Percentiles rank a stretch among this genome's conserved stretches.
Conservation (phyloP, 1,139 yeast genomes). For the Yamadazyma spencermartinsiae region DNA sequence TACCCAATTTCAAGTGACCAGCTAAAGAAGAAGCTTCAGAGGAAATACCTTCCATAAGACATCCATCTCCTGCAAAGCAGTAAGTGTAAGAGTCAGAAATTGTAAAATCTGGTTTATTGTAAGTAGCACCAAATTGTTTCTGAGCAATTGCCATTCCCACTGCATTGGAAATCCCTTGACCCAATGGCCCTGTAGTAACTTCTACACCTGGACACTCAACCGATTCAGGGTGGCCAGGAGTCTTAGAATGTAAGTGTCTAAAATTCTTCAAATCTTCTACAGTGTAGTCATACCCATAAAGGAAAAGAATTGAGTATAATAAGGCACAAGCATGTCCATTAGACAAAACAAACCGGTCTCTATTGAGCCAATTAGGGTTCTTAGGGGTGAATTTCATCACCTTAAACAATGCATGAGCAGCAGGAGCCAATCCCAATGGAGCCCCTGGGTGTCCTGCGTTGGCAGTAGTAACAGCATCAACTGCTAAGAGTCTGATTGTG, state of each 20-base stretch:
- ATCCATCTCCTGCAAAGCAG: constrained; percentile 93
- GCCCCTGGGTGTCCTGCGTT: constrained; percentile 99
- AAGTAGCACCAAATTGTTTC: constrained; percentile 87
- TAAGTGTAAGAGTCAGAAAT: constrained; percentile 77
- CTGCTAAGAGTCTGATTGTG: constrained; percentile 89
- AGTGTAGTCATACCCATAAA: constrained; percentile 79
- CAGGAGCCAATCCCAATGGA: constrained; percentile 94
- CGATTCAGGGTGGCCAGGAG: constrained; percentile 98
- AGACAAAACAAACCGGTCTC: constrained; percentile 93
- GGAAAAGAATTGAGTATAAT: constrained; percentile 80
- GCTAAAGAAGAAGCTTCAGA: constrained; percentile 94
- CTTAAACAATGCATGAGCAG: constrained; percentile 69
- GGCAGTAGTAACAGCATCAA: constrained; percentile 85
- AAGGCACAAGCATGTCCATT: constrained; percentile 98
- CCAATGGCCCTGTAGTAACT: constrained; percentile 98
- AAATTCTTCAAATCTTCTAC: constrained; percentile 87
- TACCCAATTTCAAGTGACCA: constrained; percentile 93
- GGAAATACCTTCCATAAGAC: constrained; percentile 98
- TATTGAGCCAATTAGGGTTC: constrained; percentile 89
- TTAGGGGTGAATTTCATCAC: constrained; percentile 86
- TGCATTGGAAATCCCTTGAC: constrained; percentile 97
- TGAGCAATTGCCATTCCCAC: constrained; percentile 98
- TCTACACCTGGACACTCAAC: constrained; percentile 83
- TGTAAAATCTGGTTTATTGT: constrained; percentile 82
- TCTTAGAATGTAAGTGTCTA: constrained; percentile 87